A percentile compares a stretch with the other conserved stretches of the same genome.
phyloP scores from a whole-genome alignment of 2,329 filamentous ascomycete species.

The Neonectria coccinea region DNA sequence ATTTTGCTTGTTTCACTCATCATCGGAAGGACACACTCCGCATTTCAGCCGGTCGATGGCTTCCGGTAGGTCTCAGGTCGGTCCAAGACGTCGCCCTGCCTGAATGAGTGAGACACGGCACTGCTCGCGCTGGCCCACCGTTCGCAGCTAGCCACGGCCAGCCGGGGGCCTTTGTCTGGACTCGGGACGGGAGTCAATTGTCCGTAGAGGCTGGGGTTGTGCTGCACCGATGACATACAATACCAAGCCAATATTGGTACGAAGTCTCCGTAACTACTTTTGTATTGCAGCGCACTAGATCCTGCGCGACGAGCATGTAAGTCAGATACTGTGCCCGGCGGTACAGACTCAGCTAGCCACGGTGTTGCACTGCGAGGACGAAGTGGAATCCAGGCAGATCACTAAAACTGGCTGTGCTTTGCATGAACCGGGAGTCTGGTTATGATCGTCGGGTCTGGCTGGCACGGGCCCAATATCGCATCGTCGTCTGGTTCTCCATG shows the following conservation, averaged over 20 bases:
- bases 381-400: background rate
- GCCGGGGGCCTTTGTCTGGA: slow-evolving; percentile 9
- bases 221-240: slow-evolving; percentile 4
- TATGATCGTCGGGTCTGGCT: slow-evolving; percentile 12
- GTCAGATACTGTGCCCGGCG: background rate
- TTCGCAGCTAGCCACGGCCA: slow-evolving; percentile 8
- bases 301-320: background rate
- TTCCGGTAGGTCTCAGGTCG: slow-evolving; percentile 16
- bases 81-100: slow-evolving; percentile 11
- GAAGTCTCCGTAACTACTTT: background rate
- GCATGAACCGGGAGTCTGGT: slow-evolving; percentile 19
- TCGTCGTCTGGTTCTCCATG: slow-evolving; percentile 19
- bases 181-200: slow-evolving; percentile 12
- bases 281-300: slow-evolving; percentile 13
- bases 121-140: slow-evolving; percentile 14
- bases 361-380: background rate
- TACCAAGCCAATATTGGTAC: background rate
- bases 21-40: background rate
- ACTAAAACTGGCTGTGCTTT: background rate
- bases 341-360: slow-evolving; percentile 13
- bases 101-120: slow-evolving; percentile 20
- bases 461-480: slow-evolving; percentile 24
- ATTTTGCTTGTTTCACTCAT: background rate
- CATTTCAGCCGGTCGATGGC: background rate
- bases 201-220: slow-evolving; percentile 12